Percentiles rank a stretch among this genome's conserved stretches.
Evolutionary conservation across 345 rosid species (phyloP).

Genomic region (Rubroshorea leprosula): DNA sequence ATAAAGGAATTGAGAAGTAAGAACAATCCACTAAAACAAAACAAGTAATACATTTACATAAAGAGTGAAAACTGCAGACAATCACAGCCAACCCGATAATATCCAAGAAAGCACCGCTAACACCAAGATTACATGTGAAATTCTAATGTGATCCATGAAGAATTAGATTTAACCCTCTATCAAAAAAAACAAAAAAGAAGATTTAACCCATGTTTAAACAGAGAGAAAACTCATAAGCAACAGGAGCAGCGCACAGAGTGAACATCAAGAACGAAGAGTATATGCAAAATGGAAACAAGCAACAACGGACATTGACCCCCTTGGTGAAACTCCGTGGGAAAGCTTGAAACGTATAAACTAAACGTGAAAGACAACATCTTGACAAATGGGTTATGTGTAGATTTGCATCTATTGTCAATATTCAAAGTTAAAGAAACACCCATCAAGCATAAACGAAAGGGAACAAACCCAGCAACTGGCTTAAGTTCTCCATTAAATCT

Average conservation of each 20-base stretch:
- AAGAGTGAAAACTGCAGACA: slow-evolving; percentile 14
- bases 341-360: slow-evolving; percentile 26
- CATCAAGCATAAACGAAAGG: slow-evolving; percentile 1
- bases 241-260: slow-evolving; percentile 19
- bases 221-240: slow-evolving; percentile 5
- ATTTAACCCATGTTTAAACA: slow-evolving; percentile 11
- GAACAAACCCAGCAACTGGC: background rate
- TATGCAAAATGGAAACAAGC: slow-evolving; percentile 13
- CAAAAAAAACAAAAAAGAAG: too few relatives aligned
- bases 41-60: slow-evolving; percentile 13
- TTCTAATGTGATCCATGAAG: slow-evolving; percentile 33
- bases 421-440: slow-evolving; percentile 1
- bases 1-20: background rate
- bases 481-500: background rate
- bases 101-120: slow-evolving; percentile 27
- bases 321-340: slow-evolving; percentile 27
- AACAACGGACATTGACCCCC: slow-evolving; percentile 5
- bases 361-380: slow-evolving; percentile 34
- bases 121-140: slow-evolving; percentile 17
- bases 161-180: slow-evolving; percentile 20
- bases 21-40: slow-evolving; percentile 17
- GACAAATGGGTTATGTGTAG: slow-evolving; percentile 30
- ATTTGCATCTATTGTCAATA: slow-evolving; percentile 24
- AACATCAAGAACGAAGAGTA: slow-evolving; percentile 23
- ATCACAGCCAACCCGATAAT: slow-evolving; percentile 21